These are phyloP conservation scores for Carex pumila DNA, from an alignment of 176 grass and related monocot species.

Conservation along the genomic window DNA sequence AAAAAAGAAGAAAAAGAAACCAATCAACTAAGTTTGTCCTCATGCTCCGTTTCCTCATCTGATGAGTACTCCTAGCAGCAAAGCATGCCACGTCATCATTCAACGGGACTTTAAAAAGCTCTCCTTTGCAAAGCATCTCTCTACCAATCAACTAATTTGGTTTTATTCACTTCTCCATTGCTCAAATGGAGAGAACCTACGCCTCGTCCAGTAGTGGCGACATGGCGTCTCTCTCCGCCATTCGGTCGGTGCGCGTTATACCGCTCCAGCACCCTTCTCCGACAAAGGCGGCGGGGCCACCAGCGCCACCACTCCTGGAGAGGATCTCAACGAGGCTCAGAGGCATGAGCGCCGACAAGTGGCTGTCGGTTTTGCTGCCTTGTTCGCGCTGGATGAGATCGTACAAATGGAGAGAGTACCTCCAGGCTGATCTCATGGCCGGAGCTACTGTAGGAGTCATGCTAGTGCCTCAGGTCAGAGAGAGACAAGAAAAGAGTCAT, in stretches of 20 bases:
- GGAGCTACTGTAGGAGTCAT: conserved; percentile 95
- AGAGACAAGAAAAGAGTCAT: neutral
- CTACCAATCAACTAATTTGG: too few species aligned
- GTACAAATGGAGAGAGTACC: conserved; percentile 59
- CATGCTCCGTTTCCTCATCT: too few species aligned
- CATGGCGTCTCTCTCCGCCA: conserved; percentile 5
- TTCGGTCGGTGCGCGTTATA: conserved; percentile 57
- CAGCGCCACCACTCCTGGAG: conserved; percentile 10
- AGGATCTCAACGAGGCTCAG: conserved; percentile 31
- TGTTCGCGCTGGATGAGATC: conserved; percentile 63
- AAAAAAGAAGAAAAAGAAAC: too few species aligned
- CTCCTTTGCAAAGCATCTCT: too few species aligned
- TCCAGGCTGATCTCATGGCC: conserved; percentile 74
- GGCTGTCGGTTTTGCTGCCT: conserved; percentile 48
- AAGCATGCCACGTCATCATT: too few species aligned
- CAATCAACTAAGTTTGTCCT: too few species aligned
- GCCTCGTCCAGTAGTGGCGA: conserved; percentile 48
- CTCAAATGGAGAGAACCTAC: conserved; percentile 17
- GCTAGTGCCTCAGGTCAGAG: conserved; percentile 81
- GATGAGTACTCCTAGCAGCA: neutral
- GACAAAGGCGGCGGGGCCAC: neutral
- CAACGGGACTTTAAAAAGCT: too few species aligned
- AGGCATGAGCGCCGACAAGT: conserved; percentile 48
- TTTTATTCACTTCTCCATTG: too few species aligned
- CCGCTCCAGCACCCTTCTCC: conserved; percentile 48